Percentiles rank a stretch among this genome's conserved stretches.
phyloP scores from a whole-genome alignment of 441 rosid genomes.

The Caryocar brasiliense region DNA sequence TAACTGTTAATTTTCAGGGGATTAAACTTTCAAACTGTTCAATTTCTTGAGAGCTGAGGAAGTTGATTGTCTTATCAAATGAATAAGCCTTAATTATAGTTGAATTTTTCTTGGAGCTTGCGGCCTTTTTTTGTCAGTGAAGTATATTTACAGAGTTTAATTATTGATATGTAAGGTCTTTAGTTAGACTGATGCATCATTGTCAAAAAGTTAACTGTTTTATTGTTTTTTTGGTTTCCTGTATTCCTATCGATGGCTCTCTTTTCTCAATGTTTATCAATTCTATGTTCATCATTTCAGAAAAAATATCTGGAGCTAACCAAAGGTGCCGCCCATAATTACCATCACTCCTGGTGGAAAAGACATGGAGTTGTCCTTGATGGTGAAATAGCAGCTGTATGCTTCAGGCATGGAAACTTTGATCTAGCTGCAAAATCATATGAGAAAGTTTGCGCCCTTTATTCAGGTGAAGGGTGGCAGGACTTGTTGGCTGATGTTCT shows the following conservation, averaged over 20 bases:
- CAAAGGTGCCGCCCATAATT: slow-evolving; percentile 96
- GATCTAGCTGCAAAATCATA: slow-evolving; percentile 95
- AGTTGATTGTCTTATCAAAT: no score
- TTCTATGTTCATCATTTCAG: slow-evolving; percentile 38
- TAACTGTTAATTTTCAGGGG: no score
- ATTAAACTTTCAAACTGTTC: no score
- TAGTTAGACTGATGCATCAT: no score
- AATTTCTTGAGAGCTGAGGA: no score
- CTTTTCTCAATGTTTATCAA: slow-evolving; percentile 7
- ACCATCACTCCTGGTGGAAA: slow-evolving; percentile 98
- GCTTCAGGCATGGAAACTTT: slow-evolving; percentile 77
- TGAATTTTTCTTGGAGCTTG: no score
- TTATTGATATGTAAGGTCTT: no score
- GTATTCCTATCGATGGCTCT: neutral
- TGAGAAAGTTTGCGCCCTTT: slow-evolving; percentile 95
- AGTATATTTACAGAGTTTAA: no score
- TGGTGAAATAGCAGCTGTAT: slow-evolving; percentile 96
- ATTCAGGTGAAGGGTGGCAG: slow-evolving; percentile 98
- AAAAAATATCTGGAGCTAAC: slow-evolving; percentile 78
- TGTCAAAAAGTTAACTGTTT: no score
- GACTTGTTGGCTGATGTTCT: slow-evolving; percentile 88
- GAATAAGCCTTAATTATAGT: no score
- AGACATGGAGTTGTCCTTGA: slow-evolving; percentile 97
- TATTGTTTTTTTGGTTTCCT: no score
- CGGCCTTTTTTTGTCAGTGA: no score